phyloP scores from a whole-genome alignment of 495 filamentous ascomycete species.

The Acidiella bohemica region DNA sequence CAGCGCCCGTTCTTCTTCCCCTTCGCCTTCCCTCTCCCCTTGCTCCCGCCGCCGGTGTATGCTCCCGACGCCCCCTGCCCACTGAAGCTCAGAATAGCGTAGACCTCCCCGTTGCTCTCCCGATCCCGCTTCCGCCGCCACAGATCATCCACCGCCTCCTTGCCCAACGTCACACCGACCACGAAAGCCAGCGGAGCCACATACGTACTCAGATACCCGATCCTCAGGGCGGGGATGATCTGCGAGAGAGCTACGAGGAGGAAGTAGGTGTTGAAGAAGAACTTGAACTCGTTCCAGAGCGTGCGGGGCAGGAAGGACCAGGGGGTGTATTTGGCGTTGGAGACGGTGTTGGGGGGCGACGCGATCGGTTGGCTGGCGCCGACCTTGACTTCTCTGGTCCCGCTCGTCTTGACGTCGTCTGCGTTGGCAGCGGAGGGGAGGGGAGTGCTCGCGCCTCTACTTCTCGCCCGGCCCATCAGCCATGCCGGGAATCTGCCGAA shows the following conservation, averaged over 20 bases:
- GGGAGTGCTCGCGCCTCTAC: neutral
- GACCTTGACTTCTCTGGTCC: constrained; percentile 25
- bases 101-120: constrained; percentile 88
- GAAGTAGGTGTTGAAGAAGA: constrained; percentile 99
- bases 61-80: too few species aligned
- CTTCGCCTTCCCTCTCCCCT: constrained; percentile 1
- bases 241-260: constrained; percentile 89
- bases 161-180: constrained; percentile 77
- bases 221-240: constrained; percentile 71
- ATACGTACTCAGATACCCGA: constrained; percentile 91
- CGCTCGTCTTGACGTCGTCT: constrained; percentile 20
- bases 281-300: constrained; percentile 96
- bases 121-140: constrained; percentile 69
- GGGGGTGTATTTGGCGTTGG: constrained; percentile 96
- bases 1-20: constrained; percentile 18
- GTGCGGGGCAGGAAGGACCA: constrained; percentile 89
- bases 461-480: too few species aligned
- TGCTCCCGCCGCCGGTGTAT: constrained; percentile 1
- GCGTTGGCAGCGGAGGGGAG: neutral
- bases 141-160: constrained; percentile 93
- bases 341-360: constrained; percentile 76
- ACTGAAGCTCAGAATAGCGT: constrained; percentile 60
- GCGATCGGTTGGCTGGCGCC: constrained; percentile 26
- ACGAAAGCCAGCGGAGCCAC: constrained; percentile 88
- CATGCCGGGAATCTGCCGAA: too few species aligned